phyloP scores from a whole-genome alignment of 176 grass and related monocot genomes.

The Areca catechu region DNA sequence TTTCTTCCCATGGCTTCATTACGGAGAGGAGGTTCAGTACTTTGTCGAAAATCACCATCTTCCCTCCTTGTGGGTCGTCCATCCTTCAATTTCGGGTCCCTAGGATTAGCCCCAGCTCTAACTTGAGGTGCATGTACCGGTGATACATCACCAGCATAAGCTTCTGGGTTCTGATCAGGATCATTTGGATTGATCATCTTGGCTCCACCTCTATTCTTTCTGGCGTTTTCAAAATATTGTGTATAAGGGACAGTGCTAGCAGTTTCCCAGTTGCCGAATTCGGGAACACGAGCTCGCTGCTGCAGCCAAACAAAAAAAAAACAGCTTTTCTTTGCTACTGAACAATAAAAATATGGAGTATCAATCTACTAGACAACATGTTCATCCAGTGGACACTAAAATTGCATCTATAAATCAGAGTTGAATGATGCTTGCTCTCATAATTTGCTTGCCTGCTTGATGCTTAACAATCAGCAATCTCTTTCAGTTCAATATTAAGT shows the following conservation, averaged over 20 bases:
- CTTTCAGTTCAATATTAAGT: too few relatives aligned
- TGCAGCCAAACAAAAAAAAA: not conserved
- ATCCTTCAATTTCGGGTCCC: not conserved
- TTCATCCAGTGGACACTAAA: too few relatives aligned
- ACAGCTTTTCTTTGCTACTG: too few relatives aligned
- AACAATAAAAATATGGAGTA: too few relatives aligned
- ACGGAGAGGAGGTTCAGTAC: not conserved
- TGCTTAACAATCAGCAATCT: too few relatives aligned
- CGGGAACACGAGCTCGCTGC: slow-evolving; percentile 7
- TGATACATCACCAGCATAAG: not conserved
- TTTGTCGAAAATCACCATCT: not conserved
- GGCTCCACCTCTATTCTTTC: not conserved
- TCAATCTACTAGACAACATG: too few relatives aligned
- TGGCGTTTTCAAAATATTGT: slow-evolving; percentile 19
- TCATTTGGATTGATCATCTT: slow-evolving; percentile 21
- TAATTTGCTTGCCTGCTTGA: too few relatives aligned
- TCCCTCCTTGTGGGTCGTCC: not conserved
- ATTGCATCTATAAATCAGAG: too few relatives aligned
- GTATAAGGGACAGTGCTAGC: slow-evolving; percentile 6
- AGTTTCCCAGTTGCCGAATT: slow-evolving; percentile 25
- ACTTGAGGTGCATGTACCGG: not conserved
- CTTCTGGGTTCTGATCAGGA: slow-evolving; percentile 4
- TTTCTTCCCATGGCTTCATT: not conserved
- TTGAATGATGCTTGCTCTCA: too few relatives aligned
- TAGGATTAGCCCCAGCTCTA: not conserved